phyloP scores from a whole-genome alignment of 441 rosid genomes.

The Bocquillonia castaneifolia region DNA sequence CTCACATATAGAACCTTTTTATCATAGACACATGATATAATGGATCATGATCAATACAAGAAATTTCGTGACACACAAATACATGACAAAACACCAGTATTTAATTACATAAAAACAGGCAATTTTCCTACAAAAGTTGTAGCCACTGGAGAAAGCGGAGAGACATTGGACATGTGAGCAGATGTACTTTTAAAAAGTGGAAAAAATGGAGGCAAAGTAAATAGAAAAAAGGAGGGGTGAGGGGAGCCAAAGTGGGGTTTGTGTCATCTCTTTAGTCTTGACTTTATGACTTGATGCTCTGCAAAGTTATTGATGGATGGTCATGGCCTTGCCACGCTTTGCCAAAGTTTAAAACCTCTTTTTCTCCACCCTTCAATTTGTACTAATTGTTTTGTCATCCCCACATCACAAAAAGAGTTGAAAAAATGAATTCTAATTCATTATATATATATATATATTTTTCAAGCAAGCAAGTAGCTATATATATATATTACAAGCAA shows the following conservation, averaged over 20 bases:
- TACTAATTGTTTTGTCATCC: background rate
- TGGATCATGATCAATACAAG: too few species aligned
- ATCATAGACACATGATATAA: too few species aligned
- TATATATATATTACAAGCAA: too few species aligned
- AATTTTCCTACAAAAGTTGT: background rate
- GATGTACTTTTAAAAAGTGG: background rate
- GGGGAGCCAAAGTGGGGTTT: slow-evolving; percentile 4
- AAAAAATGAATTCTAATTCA: background rate
- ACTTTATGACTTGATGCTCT: slow-evolving; percentile 24
- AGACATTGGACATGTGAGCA: background rate
- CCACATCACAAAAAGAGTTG: background rate
- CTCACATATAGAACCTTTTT: too few species aligned
- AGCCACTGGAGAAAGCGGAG: slow-evolving; percentile 12
- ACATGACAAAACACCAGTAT: too few species aligned
- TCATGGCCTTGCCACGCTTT: slow-evolving; percentile 28
- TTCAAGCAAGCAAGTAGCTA: too few species aligned
- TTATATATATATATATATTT: too few species aligned
- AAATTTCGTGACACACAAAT: too few species aligned
- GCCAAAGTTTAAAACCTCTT: slow-evolving; percentile 11
- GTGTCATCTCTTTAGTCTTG: slow-evolving; percentile 16
- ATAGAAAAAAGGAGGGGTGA: background rate
- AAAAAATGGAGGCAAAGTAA: slow-evolving; percentile 18
- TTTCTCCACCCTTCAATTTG: slow-evolving; percentile 26
- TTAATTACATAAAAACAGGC: background rate
- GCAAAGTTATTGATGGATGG: slow-evolving; percentile 25